Evolutionary conservation across 1,139 yeast species (phyloP).

Genomic region (Hyphopichia buzzinii): DNA sequence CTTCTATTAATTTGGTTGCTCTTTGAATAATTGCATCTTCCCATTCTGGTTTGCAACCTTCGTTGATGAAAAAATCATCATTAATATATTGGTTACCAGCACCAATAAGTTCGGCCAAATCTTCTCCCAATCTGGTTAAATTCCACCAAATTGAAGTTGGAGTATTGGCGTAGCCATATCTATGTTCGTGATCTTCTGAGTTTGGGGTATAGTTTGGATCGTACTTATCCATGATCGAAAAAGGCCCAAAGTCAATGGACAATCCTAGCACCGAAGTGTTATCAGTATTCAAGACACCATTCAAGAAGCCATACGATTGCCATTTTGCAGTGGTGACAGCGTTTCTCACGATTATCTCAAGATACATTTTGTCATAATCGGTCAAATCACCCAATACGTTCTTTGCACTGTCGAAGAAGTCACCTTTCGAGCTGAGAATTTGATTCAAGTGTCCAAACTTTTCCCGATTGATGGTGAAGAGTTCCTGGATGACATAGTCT

Average conservation of each 20-base stretch:
- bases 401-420: slow-evolving; percentile 18
- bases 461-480: slow-evolving; percentile 41
- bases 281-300: slow-evolving; percentile 94
- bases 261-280: slow-evolving; percentile 86
- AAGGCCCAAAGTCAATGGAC: slow-evolving; percentile 93
- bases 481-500: slow-evolving; percentile 69
- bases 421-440: slow-evolving; percentile 14
- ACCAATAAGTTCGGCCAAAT: slow-evolving; percentile 77
- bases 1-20: slow-evolving; percentile 65
- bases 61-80: slow-evolving; percentile 32
- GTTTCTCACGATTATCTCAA: slow-evolving; percentile 68
- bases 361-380: slow-evolving; percentile 67
- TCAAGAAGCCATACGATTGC: slow-evolving; percentile 89
- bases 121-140: slow-evolving; percentile 79
- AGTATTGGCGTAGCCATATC: slow-evolving; percentile 79
- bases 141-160: slow-evolving; percentile 96
- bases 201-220: slow-evolving; percentile 85
- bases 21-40: slow-evolving; percentile 53
- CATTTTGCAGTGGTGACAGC: slow-evolving; percentile 80
- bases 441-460: slow-evolving; percentile 36
- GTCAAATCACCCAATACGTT: slow-evolving; percentile 41
- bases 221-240: slow-evolving; percentile 82
- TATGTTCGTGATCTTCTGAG: slow-evolving; percentile 70
- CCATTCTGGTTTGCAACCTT: slow-evolving; percentile 42
- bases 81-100: slow-evolving; percentile 54